Conservation (phyloP, 768 basidiomycete genomes). For the Termitomyces sp. region DNA sequence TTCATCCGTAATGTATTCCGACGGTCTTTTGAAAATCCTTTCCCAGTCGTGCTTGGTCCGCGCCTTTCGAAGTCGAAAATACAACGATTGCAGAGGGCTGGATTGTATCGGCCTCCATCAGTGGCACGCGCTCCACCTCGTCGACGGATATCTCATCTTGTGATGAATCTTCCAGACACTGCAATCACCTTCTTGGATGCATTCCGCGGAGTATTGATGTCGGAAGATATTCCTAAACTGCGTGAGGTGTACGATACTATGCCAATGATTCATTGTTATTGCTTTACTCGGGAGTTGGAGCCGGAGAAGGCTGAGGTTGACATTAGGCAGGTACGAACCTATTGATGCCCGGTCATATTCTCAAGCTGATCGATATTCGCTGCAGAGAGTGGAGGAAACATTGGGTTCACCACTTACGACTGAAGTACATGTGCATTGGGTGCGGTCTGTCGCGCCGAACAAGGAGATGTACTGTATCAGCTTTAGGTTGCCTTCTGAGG, state of each 20-base stretch:
- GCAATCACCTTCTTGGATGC: slow-evolving; percentile 89
- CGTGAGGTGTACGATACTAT: slow-evolving; percentile 52
- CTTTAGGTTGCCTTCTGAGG: slow-evolving; percentile 49
- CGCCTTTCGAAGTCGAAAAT: slow-evolving; percentile 41
- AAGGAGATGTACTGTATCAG: slow-evolving; percentile 98
- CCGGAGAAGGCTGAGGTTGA: slow-evolving; percentile 63
- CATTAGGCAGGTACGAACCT: slow-evolving; percentile 65
- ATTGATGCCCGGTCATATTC: not conserved
- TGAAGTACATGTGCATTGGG: slow-evolving; percentile 58
- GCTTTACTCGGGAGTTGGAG: slow-evolving; percentile 87
- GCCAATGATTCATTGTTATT: slow-evolving; percentile 95
- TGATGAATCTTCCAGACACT: slow-evolving; percentile 97
- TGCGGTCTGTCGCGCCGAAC: slow-evolving; percentile 90
- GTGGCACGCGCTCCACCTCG: slow-evolving; percentile 27
- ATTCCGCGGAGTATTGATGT: slow-evolving; percentile 66
- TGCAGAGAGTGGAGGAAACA: slow-evolving; percentile 66
- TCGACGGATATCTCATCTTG: slow-evolving; percentile 71
- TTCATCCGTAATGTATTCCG: slow-evolving; percentile 67
- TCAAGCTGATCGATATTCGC: slow-evolving; percentile 11
- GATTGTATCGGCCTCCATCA: not conserved
- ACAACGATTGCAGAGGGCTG: slow-evolving; percentile 25
- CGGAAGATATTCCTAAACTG: slow-evolving; percentile 28
- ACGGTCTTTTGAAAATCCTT: slow-evolving; percentile 57
- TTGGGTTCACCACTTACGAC: slow-evolving; percentile 50
- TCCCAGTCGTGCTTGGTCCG: slow-evolving; percentile 51